Conservation (phyloP, 2,329 filamentous ascomycete species). For the Cladosporium sp. region DNA sequence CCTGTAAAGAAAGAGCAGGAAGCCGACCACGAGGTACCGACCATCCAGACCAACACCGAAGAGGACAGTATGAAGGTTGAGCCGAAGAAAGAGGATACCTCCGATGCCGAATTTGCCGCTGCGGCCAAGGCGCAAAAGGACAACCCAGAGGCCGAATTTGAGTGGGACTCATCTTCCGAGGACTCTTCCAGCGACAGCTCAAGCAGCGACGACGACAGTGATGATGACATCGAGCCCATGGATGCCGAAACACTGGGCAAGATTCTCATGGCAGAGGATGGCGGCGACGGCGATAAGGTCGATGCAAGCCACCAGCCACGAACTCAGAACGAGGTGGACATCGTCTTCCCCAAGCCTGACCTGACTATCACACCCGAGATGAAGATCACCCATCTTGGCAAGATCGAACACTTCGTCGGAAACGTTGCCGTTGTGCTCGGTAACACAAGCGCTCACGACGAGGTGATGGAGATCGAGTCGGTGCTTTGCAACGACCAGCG, state of each 20-base stretch:
- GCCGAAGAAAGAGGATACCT: slow-evolving; percentile 32
- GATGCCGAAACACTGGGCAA: slow-evolving; percentile 80
- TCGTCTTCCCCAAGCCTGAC: slow-evolving; percentile 65
- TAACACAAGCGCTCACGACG: slow-evolving; percentile 69
- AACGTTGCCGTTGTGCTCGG: slow-evolving; percentile 78
- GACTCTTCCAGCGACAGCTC: slow-evolving; percentile 55
- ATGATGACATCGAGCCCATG: slow-evolving; percentile 69
- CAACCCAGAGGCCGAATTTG: slow-evolving; percentile 49
- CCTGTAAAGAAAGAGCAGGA: background rate
- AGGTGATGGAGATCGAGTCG: slow-evolving; percentile 81
- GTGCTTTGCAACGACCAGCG: slow-evolving; percentile 78
- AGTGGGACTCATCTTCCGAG: slow-evolving; percentile 47
- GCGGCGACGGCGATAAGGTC: slow-evolving; percentile 66
- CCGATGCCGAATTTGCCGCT: slow-evolving; percentile 47
- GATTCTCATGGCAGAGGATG: slow-evolving; percentile 81
- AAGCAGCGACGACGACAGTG: slow-evolving; percentile 45
- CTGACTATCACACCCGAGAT: slow-evolving; percentile 76
- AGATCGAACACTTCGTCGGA: slow-evolving; percentile 75
- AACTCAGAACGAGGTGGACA: slow-evolving; percentile 77
- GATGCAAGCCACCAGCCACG: slow-evolving; percentile 56
- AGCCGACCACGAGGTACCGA: slow-evolving; percentile 32
- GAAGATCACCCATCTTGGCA: slow-evolving; percentile 74
- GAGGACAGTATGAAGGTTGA: background rate
- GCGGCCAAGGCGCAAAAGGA: slow-evolving; percentile 50
- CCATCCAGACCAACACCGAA: slow-evolving; percentile 14